A percentile compares a stretch with the other conserved stretches of the same genome.
These are phyloP conservation scores for Solanum appendiculatum DNA, from an alignment of 257 asterid species.

Conservation along the genomic window DNA sequence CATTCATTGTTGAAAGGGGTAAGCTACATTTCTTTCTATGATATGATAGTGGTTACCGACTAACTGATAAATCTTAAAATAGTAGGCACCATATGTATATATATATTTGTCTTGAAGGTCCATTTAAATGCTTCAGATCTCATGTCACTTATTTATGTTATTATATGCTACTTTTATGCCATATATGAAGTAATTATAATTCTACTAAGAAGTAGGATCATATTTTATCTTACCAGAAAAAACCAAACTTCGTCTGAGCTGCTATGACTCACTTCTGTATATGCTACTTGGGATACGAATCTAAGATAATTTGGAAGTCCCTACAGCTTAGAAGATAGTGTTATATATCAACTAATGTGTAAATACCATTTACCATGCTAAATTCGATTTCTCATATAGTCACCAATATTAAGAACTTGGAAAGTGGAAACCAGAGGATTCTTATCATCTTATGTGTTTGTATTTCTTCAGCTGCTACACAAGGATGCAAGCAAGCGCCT, in stretches of 20 bases:
- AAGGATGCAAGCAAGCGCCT: constrained; percentile 56
- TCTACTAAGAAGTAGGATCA: neutral
- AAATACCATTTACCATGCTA: neutral
- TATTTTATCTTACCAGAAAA: neutral
- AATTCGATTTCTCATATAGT: neutral
- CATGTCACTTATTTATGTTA: neutral
- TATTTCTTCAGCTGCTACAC: constrained; percentile 46
- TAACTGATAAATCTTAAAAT: neutral
- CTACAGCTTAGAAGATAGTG: neutral
- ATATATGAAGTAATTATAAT: neutral
- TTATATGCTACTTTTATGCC: neutral
- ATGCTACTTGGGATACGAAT: neutral
- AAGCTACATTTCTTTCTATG: constrained; percentile 4
- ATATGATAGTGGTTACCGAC: neutral
- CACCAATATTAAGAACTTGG: neutral
- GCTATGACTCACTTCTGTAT: neutral
- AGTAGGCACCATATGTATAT: too few relatives aligned
- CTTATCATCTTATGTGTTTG: neutral
- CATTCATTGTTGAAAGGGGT: constrained; percentile 78
- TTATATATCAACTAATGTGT: neutral
- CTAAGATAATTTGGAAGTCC: neutral
- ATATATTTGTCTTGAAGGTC: neutral
- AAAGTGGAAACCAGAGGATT: neutral
- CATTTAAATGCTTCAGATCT: neutral
- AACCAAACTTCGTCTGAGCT: neutral